These are phyloP conservation scores for Schrenkiella parvula DNA, from an alignment of 345 rosid species.

Conservation along the genomic window DNA sequence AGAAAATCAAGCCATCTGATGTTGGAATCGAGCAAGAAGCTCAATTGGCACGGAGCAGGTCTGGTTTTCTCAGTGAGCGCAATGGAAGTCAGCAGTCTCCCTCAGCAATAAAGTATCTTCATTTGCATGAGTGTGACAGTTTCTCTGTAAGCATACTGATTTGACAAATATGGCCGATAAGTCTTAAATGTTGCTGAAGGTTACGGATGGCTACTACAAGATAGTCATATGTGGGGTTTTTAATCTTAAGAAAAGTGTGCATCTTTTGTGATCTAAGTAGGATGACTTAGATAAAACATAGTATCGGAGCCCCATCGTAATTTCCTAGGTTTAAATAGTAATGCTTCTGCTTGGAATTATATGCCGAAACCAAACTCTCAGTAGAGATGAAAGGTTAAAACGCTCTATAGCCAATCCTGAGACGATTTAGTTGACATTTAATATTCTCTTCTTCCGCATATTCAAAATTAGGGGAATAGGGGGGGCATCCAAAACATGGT, in stretches of 20 bases:
- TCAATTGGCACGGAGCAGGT: constrained; percentile 66
- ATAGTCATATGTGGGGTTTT: not conserved
- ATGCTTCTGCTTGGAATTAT: not conserved
- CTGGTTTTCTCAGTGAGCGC: constrained; percentile 46
- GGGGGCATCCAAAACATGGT: constrained; percentile 28
- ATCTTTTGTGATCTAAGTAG: not conserved
- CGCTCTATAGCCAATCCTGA: not conserved
- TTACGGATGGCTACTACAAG: not conserved
- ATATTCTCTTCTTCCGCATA: constrained; percentile 16
- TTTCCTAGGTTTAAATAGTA: not conserved
- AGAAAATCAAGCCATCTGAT: constrained; percentile 92
- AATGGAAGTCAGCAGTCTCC: constrained; percentile 67
- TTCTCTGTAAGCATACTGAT: constrained; percentile 72
- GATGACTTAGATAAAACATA: not conserved
- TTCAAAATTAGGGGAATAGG: constrained; percentile 20
- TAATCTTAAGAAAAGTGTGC: not conserved
- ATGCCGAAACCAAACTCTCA: not conserved
- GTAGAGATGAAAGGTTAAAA: not conserved
- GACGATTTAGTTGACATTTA: constrained; percentile 15
- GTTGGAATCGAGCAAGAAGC: constrained; percentile 96
- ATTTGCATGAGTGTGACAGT: constrained; percentile 84
- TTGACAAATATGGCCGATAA: not conserved
- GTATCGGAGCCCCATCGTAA: not conserved
- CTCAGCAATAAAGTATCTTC: constrained; percentile 78
- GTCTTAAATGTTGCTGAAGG: not conserved